phyloP scores from a whole-genome alignment of 805 yeast species.

The Torulaspora microellipsoides region DNA sequence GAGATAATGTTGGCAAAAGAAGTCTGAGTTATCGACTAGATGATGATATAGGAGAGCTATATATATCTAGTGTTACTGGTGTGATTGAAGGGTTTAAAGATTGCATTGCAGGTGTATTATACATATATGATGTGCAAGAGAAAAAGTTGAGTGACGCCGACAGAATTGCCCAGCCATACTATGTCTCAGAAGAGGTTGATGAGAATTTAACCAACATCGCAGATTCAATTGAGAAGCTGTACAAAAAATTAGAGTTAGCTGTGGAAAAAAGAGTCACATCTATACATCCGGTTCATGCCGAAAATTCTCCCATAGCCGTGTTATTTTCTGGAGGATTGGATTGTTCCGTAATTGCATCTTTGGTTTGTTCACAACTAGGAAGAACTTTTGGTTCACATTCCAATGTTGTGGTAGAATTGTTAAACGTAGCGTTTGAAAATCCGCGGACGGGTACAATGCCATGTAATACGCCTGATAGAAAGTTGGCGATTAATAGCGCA shows the following conservation, averaged over 20 bases:
- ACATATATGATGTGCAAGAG: conserved; percentile 36
- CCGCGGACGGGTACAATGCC: conserved; percentile 65
- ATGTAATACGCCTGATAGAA: conserved; percentile 78
- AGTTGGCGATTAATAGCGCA: conserved; percentile 64
- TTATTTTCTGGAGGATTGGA: conserved; percentile 95
- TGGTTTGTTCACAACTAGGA: conserved; percentile 35
- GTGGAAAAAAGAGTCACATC: conserved; percentile 51
- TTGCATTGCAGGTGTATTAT: conserved; percentile 51
- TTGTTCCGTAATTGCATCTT: conserved; percentile 73
- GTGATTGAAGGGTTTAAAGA: conserved; percentile 40
- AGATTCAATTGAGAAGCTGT: conserved; percentile 20
- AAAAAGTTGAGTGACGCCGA: conserved; percentile 18
- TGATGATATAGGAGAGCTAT: conserved; percentile 33
- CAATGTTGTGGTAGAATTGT: conserved; percentile 52
- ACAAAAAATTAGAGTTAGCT: conserved; percentile 34
- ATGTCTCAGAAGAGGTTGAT: conserved; percentile 25
- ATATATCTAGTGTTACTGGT: conserved; percentile 44
- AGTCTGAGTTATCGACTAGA: conserved; percentile 51
- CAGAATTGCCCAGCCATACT: conserved; percentile 15
- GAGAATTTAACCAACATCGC: conserved; percentile 8
- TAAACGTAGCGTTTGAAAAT: conserved; percentile 91
- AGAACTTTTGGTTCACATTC: conserved; percentile 8
- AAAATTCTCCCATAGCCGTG: conserved; percentile 46
- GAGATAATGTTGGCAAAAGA: conserved; percentile 79
- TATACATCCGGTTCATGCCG: conserved; percentile 51